phyloP scores from a whole-genome alignment of 2,329 filamentous ascomycete genomes.

The Neurospora crassa region DNA sequence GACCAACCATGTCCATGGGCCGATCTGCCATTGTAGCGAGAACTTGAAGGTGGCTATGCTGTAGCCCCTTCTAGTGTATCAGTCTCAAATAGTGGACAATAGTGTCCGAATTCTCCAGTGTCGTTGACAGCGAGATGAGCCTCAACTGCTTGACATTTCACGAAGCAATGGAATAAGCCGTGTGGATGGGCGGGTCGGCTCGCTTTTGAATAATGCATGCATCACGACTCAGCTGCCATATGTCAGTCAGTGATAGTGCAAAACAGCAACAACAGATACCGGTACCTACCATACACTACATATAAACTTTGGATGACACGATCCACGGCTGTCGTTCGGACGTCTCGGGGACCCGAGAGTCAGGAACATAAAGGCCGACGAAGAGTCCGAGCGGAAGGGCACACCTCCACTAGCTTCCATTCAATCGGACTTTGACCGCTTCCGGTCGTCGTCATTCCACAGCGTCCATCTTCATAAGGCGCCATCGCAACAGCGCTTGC shows the following conservation, averaged over 20 bases:
- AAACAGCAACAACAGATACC: no score
- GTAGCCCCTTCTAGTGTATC: no score
- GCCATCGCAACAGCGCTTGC: neutral
- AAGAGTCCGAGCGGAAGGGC: neutral
- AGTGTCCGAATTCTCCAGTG: neutral
- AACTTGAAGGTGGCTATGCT: neutral
- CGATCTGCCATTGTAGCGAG: neutral
- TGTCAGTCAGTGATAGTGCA: neutral
- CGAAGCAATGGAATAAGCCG: neutral
- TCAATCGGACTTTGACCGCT: neutral
- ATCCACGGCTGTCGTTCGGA: neutral
- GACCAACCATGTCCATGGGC: neutral
- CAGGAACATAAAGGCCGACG: neutral
- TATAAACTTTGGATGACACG: neutral
- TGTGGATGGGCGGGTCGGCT: neutral
- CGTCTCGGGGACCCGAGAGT: neutral
- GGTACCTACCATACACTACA: no score
- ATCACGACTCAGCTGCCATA: neutral
- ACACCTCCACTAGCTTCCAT: neutral
- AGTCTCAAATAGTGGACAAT: neutral
- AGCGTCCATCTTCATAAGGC: neutral
- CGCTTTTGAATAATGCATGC: neutral
- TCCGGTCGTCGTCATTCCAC: neutral
- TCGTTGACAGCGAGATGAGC: neutral
- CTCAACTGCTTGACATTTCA: neutral